Evolutionary conservation across 108 stramenopile genomes (phyloP).

Genomic region (Discostella pseudostelligera): DNA sequence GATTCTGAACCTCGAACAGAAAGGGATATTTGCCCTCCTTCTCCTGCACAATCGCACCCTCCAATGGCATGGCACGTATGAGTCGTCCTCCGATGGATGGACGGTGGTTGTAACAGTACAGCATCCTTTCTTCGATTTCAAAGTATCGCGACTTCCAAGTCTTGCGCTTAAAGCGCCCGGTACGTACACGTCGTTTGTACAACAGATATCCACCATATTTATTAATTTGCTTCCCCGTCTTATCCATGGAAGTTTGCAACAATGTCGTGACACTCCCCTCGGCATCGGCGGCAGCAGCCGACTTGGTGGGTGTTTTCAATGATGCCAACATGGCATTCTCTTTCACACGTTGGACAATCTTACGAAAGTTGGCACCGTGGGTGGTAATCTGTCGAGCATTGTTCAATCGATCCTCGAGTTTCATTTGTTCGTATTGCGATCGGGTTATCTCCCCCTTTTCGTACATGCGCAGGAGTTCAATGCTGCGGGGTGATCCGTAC

Average conservation of each 20-base stretch:
- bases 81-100: constrained; percentile 47
- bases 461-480: constrained; percentile 85
- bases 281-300: constrained; percentile 10
- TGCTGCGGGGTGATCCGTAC: constrained; percentile 74
- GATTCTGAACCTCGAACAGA: constrained; percentile 72
- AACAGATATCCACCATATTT: constrained; percentile 69
- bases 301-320: constrained; percentile 37
- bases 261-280: constrained; percentile 12
- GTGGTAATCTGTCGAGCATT: constrained; percentile 83
- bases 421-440: constrained; percentile 82
- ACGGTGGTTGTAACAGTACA: constrained; percentile 85
- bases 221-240: constrained; percentile 23
- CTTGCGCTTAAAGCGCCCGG: constrained; percentile 70
- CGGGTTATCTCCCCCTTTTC: constrained; percentile 88
- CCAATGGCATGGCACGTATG: constrained; percentile 86
- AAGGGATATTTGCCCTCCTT: constrained; percentile 56
- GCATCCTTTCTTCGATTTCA: constrained; percentile 89
- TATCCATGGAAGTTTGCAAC: constrained; percentile 13
- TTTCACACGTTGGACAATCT: constrained; percentile 38
- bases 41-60: constrained; percentile 66
- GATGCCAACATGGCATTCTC: constrained; percentile 31
- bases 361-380: constrained; percentile 46
- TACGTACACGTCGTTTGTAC: constrained; percentile 77
- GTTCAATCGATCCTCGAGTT: constrained; percentile 91
- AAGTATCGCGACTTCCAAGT: constrained; percentile 92